Evolutionary conservation across 192 early-diverging fungal genomes (phyloP).

Genomic region (Dissophora ornata): DNA sequence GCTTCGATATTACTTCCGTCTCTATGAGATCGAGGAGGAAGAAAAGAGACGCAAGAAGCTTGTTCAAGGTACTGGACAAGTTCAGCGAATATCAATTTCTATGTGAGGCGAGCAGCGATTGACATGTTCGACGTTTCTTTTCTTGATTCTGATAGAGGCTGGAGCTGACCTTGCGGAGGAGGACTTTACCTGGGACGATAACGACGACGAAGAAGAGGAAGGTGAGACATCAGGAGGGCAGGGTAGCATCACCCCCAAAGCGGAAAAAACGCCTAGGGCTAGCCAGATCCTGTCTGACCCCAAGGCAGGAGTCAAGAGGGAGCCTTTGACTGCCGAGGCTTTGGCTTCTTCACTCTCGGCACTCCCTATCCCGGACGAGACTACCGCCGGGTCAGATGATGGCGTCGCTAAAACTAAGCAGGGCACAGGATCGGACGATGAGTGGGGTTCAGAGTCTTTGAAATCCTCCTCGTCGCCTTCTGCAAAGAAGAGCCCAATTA

Average conservation of each 20-base stretch:
- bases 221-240: conserved; percentile 21
- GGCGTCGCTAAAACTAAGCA: background rate
- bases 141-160: conserved; percentile 11
- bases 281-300: conserved; percentile 6
- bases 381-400: background rate
- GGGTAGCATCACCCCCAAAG: conserved; percentile 46
- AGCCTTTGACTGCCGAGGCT: conserved; percentile 44
- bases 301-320: conserved; percentile 12
- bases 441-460: conserved; percentile 40
- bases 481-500: conserved; percentile 32
- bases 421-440: conserved; percentile 26
- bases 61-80: conserved; percentile 51
- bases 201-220: conserved; percentile 42
- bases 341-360: conserved; percentile 34
- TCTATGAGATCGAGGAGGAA: conserved; percentile 65
- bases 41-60: conserved; percentile 61
- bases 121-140: background rate
- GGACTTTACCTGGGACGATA: conserved; percentile 52
- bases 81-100: background rate
- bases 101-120: background rate
- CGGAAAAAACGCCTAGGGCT: conserved; percentile 32
- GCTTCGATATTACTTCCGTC: conserved; percentile 62
- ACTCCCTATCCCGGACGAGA: conserved; percentile 27
- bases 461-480: conserved; percentile 18
- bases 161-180: conserved; percentile 45